Percentiles rank a stretch among this genome's conserved stretches.
Conservation (phyloP, 2,329 filamentous ascomycete genomes). For the Colletotrichum eremochloae region DNA sequence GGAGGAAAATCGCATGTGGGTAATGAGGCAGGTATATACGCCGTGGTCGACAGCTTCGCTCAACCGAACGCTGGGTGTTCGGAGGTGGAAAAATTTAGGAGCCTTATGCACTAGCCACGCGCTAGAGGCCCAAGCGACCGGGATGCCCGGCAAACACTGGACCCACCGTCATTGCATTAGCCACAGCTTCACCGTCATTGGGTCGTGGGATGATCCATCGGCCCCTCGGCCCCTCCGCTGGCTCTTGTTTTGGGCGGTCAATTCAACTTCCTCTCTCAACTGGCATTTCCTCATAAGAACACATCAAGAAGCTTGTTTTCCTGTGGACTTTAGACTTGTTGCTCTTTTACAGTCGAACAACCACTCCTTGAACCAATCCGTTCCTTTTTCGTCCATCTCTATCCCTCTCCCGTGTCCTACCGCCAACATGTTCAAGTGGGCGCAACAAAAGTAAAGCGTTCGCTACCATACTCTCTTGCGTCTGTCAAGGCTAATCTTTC, state of each 20-base stretch:
- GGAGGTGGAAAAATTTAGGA: conserved; percentile 42
- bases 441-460: conserved; percentile 82
- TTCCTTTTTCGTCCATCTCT: neutral
- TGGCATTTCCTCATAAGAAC: conserved; percentile 33
- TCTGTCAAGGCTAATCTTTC: conserved; percentile 41
- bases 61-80: conserved; percentile 26
- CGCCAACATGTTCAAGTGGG: conserved; percentile 88
- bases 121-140: conserved; percentile 41
- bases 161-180: conserved; percentile 34
- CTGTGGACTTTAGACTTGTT: conserved; percentile 11
- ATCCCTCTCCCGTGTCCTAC: conserved; percentile 1
- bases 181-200: conserved; percentile 43
- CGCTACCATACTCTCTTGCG: conserved; percentile 41
- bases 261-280: conserved; percentile 36
- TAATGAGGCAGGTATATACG: conserved; percentile 22
- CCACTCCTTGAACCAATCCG: neutral
- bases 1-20: neutral
- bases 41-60: conserved; percentile 17
- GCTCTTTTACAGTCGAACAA: conserved; percentile 3
- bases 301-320: conserved; percentile 36
- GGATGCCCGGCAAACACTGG: conserved; percentile 35
- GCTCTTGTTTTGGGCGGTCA: conserved; percentile 38
- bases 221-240: conserved; percentile 40
- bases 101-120: conserved; percentile 41
- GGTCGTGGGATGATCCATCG: conserved; percentile 42